phyloP scores from a whole-genome alignment of 371 early-diverging fungal species.

The Mortierella sp. region DNA sequence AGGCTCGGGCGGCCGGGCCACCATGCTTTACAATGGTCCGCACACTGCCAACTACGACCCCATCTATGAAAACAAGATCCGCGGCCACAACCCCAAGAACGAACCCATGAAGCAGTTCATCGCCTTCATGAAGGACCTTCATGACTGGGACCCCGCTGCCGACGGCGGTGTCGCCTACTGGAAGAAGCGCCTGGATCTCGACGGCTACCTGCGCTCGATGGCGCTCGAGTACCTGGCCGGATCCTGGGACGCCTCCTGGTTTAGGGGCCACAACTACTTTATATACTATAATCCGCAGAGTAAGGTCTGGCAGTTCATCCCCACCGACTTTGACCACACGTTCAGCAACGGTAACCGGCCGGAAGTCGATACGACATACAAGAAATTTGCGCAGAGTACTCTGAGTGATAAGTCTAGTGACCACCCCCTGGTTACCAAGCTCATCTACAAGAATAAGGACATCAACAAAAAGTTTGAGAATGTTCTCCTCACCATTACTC shows the following conservation, averaged over 20 bases:
- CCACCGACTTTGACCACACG: slow-evolving; percentile 21
- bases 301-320: slow-evolving; percentile 17
- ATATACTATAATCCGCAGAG: slow-evolving; percentile 18
- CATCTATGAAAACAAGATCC: slow-evolving; percentile 11
- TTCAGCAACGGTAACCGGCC: slow-evolving; percentile 11
- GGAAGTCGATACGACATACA: slow-evolving; percentile 11
- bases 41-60: slow-evolving; percentile 2
- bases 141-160: slow-evolving; percentile 5
- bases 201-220: slow-evolving; percentile 19
- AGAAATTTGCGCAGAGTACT: background rate
- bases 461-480: slow-evolving; percentile 24
- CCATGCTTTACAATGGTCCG: slow-evolving; percentile 11
- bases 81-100: slow-evolving; percentile 10
- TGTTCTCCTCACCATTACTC: slow-evolving; percentile 17
- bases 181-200: slow-evolving; percentile 15
- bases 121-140: slow-evolving; percentile 19
- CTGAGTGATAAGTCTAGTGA: background rate
- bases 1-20: slow-evolving; percentile 1
- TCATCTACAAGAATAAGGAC: slow-evolving; percentile 28
- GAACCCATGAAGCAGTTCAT: slow-evolving; percentile 17
- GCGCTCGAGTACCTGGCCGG: slow-evolving; percentile 20
- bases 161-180: slow-evolving; percentile 5
- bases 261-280: slow-evolving; percentile 10
- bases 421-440: slow-evolving; percentile 19
- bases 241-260: slow-evolving; percentile 17